Percentiles rank a stretch among this genome's conserved stretches.
Evolutionary conservation across 345 rosid species (phyloP).

Genomic region (Eucalyptus shirleyi): DNA sequence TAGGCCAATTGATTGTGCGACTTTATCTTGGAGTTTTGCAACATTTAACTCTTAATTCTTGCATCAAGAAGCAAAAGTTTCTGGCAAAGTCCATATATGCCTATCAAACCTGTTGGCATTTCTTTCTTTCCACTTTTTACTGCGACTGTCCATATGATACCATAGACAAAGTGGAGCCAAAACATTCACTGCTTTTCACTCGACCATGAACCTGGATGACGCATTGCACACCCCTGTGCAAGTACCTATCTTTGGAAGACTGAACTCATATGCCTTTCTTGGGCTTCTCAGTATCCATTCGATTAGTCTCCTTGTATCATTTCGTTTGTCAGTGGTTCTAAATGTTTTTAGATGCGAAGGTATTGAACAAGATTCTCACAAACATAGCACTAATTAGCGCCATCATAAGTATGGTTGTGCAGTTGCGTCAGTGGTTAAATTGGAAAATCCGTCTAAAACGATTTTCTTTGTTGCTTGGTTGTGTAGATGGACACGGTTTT

Average conservation of each 20-base stretch:
- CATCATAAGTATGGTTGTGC: too few relatives aligned
- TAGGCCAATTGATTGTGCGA: not conserved
- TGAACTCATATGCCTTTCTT: not conserved
- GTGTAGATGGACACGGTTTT: too few relatives aligned
- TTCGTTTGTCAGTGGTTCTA: not conserved
- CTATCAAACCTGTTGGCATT: not conserved
- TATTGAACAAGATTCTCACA: too few relatives aligned
- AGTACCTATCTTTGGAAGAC: not conserved
- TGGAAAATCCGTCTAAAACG: too few relatives aligned
- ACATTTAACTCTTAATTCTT: not conserved
- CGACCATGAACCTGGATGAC: not conserved
- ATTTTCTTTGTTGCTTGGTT: accelerated
- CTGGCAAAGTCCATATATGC: not conserved
- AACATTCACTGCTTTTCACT: not conserved
- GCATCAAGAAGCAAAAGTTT: not conserved
- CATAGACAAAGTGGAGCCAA: not conserved
- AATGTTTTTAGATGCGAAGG: too few relatives aligned
- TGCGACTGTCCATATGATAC: not conserved
- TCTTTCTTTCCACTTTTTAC: too few relatives aligned
- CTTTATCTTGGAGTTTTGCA: not conserved
- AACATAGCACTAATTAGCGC: too few relatives aligned
- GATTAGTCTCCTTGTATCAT: not conserved
- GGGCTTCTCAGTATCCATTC: not conserved
- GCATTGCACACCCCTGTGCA: not conserved
- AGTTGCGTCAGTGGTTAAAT: too few relatives aligned